Base-by-base conservation (phyloP, 495 filamentous ascomycete genomes). In the Xylaria flabelliformis region DNA sequence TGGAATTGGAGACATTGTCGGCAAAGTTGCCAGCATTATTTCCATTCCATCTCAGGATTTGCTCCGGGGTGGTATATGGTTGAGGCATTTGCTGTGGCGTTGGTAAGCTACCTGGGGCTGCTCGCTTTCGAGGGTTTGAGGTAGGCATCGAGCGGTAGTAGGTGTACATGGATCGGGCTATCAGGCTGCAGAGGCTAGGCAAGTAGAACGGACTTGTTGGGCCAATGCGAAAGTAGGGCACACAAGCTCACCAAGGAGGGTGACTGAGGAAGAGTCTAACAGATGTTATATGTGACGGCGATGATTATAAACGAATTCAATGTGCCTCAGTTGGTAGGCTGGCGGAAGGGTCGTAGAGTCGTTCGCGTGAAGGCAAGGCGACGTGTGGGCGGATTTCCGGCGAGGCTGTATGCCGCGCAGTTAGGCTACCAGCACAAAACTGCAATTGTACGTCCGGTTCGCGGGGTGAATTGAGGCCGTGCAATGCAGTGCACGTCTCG, bases 41-140 rank as follows among this genome's bases (percentile, higher is more conserved):
- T 0, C 74, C 77, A 70, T 81, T 83, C 85, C 85, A 86, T 68
- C 78, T 78, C 53, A 82, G 74, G 69, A 84, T 53, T 29, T 80
- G 82, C 7, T 86, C 83, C 21, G 78, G 82, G 70, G 75, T 76
- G 70, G 69, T 79, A 72, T 80, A 80, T 67, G 76, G 76, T 76
- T 87, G 82, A 83, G 85, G 72, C 80, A 79, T 74, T 80, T 83
- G 70, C 80, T 67, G 73, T 32, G 85, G 85, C 58, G 87, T 81
- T 34, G 88, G 85, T 26, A 85, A 79, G 61, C 86, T 84, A 75
- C 92, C 93, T 56, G 93, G 90, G 41, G 92, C 91, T 71, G 92
- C 86, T 80, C 93, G 86, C 83, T 95, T 95, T 81, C 91, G 87
- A 62, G 88, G 75, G 70, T 88, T 89, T 36, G 85, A 82, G 59